Base-by-base conservation (phyloP, 352 stramenopile genomes). In the Phytophthora podocarpi region DNA sequence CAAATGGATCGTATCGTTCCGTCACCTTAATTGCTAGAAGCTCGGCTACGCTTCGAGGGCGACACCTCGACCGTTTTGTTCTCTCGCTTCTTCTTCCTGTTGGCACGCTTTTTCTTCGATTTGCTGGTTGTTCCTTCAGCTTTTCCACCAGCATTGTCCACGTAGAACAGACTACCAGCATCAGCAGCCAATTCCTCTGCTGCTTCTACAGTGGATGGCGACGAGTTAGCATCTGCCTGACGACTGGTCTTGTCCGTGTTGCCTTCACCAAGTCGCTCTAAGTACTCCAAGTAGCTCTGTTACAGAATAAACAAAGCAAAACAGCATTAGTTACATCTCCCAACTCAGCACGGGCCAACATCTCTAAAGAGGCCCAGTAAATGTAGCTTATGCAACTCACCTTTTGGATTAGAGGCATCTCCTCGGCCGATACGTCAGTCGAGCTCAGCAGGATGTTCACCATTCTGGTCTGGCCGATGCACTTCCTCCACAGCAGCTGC, bases 81-180 rank as follows among this genome's bases (percentile, higher is more conserved):
- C n/a, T 45, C 55, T 31, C 50, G 60, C 41, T 70, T 72, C 46
- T 71, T 71, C 51, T 65, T 65, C 24, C 37, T 72, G 52, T 47
- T 64, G 24, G 35, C 36, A 18, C 60, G 60, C 27, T 70, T 74
- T 37, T 75, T 78, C 49, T 78, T 61, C 0, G 56, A 55, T 54
- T 73, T 76, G 34, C 59, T 80, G 3, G 10, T 39, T 45, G 37
- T 49, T 8, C 57, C 57, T 23, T 64, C 12, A 5, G 13, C 34
- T 16, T 75, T 70, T 43, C 70, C 78, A 26, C 81, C 81, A 27
- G 65, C 74, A 42, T 70, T 85, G 65, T 90, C 81, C 66, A 77
- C 48, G 57, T 84, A 90, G 56, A 90, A 90, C 8, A 89, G 56
- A 54, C 36, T 49, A 34, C 55, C 61, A 18, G 49, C 26, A 18